phyloP scores from a whole-genome alignment of 2,329 filamentous ascomycete genomes.

The Diaporthe velutina region DNA sequence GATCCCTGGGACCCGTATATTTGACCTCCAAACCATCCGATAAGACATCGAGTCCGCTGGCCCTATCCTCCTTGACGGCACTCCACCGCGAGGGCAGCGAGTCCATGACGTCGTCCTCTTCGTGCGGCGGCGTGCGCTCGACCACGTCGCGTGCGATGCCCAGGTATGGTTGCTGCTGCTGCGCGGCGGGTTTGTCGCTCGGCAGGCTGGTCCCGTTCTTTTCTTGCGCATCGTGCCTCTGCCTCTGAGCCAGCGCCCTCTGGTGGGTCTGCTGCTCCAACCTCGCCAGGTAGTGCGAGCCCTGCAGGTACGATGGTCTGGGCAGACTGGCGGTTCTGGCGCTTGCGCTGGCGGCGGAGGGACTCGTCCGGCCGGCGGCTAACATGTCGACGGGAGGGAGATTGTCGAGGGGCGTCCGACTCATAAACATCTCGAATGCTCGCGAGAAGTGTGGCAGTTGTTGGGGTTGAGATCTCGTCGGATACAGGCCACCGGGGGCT shows the following conservation, averaged over 20 bases:
- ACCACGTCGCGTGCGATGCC: constrained; percentile 88
- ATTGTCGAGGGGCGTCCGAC: constrained; percentile 41
- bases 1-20: constrained; percentile 61
- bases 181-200: constrained; percentile 65
- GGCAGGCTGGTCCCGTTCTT: constrained; percentile 66
- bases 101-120: constrained; percentile 70
- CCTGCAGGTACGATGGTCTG: constrained; percentile 84
- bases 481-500: constrained; percentile 42
- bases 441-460: constrained; percentile 63
- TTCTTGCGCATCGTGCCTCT: constrained; percentile 58
- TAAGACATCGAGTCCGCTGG: constrained; percentile 78
- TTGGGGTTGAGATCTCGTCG: constrained; percentile 47
- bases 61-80: constrained; percentile 75
- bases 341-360: constrained; percentile 38
- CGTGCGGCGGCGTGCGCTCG: constrained; percentile 75
- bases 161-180: constrained; percentile 65
- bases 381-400: constrained; percentile 43
- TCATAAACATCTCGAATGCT: constrained; percentile 65
- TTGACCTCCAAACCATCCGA: constrained; percentile 81
- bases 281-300: constrained; percentile 82
- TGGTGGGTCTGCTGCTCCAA: constrained; percentile 78
- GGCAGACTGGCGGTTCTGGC: constrained; percentile 71
- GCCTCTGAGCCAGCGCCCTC: constrained; percentile 65
- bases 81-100: constrained; percentile 88
- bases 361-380: constrained; percentile 36